Conservation (phyloP, 176 grass and related monocot genomes). For the Lolium multiflorum region DNA sequence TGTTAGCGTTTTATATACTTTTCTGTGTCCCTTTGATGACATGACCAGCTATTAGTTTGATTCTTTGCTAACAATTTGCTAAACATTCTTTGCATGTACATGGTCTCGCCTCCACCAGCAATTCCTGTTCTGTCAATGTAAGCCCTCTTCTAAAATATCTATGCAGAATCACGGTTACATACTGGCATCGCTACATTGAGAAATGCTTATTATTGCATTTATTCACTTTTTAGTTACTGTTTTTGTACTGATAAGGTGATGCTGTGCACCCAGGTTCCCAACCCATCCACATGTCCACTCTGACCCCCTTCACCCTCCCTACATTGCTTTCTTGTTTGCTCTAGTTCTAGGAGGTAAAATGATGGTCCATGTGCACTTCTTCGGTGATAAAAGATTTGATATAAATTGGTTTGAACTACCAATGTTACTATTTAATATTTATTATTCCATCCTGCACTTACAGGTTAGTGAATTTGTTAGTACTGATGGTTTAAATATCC, state of each 20-base stretch:
- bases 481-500: not conserved
- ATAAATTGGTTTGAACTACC: not conserved
- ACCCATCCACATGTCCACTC: not conserved
- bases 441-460: not conserved
- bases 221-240: not conserved
- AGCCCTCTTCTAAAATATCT: conserved; percentile 46
- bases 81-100: conserved; percentile 57
- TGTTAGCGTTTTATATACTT: not conserved
- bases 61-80: conserved; percentile 49
- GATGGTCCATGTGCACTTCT: not conserved
- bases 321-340: not conserved
- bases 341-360: conserved; percentile 1
- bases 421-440: not conserved
- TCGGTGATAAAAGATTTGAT: not conserved
- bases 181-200: not conserved
- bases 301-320: not conserved
- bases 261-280: not conserved
- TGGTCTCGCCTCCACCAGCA: conserved; percentile 60
- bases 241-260: not conserved
- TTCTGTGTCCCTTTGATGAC: not conserved
- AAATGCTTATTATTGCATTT: not conserved
- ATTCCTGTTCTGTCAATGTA: conserved; percentile 99
- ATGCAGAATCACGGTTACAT: not conserved
- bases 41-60: conserved; percentile 16
- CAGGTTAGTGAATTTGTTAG: not conserved